These are phyloP conservation scores for Colletotrichum tamarilloi DNA, from an alignment of 2,329 filamentous ascomycete genomes.

Conservation along the genomic window DNA sequence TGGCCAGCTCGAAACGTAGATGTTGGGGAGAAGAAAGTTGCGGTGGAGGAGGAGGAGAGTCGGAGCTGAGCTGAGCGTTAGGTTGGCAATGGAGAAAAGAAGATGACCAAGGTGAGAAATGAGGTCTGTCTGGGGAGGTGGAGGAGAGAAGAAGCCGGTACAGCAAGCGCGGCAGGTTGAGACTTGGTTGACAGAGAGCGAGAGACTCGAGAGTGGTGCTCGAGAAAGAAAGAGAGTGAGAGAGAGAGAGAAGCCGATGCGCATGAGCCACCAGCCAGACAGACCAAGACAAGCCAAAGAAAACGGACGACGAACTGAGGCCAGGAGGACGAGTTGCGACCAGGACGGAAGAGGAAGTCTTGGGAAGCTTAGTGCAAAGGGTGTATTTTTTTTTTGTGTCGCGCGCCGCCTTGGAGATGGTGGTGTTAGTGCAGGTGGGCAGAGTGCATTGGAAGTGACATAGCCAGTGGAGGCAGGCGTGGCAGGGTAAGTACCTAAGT, in stretches of 20 bases:
- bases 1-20: background rate
- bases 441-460: conserved; percentile 7
- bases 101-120: conserved; percentile 9
- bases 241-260: conserved; percentile 14
- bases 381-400: conserved; percentile 18
- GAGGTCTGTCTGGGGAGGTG: conserved; percentile 2
- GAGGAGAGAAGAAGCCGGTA: background rate
- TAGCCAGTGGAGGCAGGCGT: background rate
- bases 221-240: background rate
- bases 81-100: background rate
- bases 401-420: conserved; percentile 28
- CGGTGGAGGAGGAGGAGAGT: background rate
- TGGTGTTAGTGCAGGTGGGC: conserved; percentile 24
- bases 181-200: background rate
- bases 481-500: background rate
- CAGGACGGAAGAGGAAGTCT: conserved; percentile 32
- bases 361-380: conserved; percentile 25
- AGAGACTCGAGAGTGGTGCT: background rate
- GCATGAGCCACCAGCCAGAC: conserved; percentile 27
- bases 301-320: conserved; percentile 19
- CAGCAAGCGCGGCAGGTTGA: background rate
- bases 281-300: conserved; percentile 29
- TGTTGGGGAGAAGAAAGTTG: background rate
- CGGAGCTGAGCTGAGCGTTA: background rate
- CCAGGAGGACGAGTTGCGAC: conserved; percentile 23